Base-by-base conservation (phyloP, 805 yeast genomes). In the Saturnispora hagleri region DNA sequence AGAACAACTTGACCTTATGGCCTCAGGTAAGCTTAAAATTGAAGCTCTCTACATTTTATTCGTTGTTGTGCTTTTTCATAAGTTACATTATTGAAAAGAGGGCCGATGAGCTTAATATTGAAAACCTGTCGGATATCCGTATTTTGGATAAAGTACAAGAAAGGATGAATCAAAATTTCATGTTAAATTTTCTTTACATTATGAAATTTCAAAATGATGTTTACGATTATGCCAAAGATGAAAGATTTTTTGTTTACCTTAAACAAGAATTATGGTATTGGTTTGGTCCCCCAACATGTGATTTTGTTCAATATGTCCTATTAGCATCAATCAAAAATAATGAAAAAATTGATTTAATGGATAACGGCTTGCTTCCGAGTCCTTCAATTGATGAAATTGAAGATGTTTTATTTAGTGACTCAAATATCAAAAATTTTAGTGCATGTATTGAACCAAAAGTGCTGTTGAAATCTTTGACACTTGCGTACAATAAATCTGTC, bases 1-100 rank as follows among this genome's bases (percentile, higher is more conserved):
- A 48, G 17, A 34, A 38, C 4, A 8, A 42, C 31, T 47, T 51
- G n/a, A 44, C 40, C 9, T 4, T 40, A 15, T 56, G 58, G 58
- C 12, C 24, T 8, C 17, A 17, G 17, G 38, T 50, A 3, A 22
- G 36, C 4, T 1, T 51, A 1, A 51, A 52, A 42, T 43, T 56
- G 15, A 46, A 42, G 17, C 15, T 56, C 9, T 34, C 50, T 5
- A 34, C 31, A 8, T 33, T 48, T 24, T 31, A 49, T 35, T 34
- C 44, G 18, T 9, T 17, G 7, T 43, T 49, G 17, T 17, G 38
- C 5, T 34, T 26, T 18, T 33, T 22, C 17, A 49, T 49, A 33
- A 26, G 18, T 31, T 12, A 13, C 12, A 13, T 48, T 7, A 22
- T 48, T 34, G 51, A 48, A 13, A 27, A 17, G 6, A 24, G n/a